Base-by-base conservation (phyloP, 2,329 filamentous ascomycete genomes). In the Endothia cerciana region DNA sequence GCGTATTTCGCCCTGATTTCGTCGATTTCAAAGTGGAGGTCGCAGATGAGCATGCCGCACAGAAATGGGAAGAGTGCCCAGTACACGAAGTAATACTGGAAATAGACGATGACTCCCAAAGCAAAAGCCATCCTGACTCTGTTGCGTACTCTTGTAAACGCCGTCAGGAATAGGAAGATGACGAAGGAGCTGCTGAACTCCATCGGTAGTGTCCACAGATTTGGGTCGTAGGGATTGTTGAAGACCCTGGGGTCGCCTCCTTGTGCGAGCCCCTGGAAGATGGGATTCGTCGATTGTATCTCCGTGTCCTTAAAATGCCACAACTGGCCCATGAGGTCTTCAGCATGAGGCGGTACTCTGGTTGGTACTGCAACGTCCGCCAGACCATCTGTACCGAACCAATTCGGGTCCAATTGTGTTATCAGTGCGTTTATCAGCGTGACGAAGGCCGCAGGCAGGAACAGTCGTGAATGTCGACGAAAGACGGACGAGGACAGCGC, bases 201-300 rank as follows among this genome's bases (percentile, higher is more conserved):
- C 40, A 78, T 71, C 0, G 77, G 76, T 38, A 78, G 69, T 1
- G 77, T 79, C 77, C 77, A 78, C 19, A 77, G 65, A 43, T 76
- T 76, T 17, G 72, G 66, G 68, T 77, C 76, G 66, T 78, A 78
- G 6, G 62, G 64, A 47, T 66, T 66, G 0, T 36, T 1, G 3
- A 41, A n/a, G 0, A 19, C 22, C n/a, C 40, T 51, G 10, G 19
- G 60, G 0, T 51, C 41, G 67, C 68, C 71, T 1, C 45, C 25
- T 8, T 43, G 19, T 0, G 40, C 60, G 8, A 62, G 57, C 15
- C 69, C 65, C 15, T 69, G 56, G 25, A 57, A 36, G 68, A 74
- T 3, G 4, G 71, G 64, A 41, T 74, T 70, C 4, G 67, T 70
- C 6, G 71, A 60, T 0, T 47, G 28, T 22, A 69, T 15, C 1